phyloP scores from a whole-genome alignment of 371 early-diverging fungal genomes.

The Rhizopus microsporus region DNA sequence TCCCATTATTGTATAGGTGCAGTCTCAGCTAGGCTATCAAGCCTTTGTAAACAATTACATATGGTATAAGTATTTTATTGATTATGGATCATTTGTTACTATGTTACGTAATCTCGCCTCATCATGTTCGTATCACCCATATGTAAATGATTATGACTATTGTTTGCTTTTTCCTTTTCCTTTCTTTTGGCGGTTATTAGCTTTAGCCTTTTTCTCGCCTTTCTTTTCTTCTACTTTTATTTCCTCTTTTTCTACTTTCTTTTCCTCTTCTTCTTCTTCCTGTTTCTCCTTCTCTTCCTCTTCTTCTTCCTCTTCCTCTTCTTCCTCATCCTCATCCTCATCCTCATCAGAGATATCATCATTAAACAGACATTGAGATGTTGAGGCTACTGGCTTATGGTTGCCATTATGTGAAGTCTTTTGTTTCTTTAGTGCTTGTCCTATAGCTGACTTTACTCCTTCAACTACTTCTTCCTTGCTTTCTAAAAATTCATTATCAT shows the following conservation, averaged over 20 bases:
- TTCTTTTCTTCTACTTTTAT: slow-evolving; percentile 20
- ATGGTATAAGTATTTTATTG: too few relatives aligned
- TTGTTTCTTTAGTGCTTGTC: slow-evolving; percentile 42
- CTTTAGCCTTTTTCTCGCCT: slow-evolving; percentile 14
- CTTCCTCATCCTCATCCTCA: slow-evolving; percentile 31
- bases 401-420: slow-evolving; percentile 22
- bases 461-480: slow-evolving; percentile 76
- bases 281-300: slow-evolving; percentile 16
- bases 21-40: too few relatives aligned
- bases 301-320: slow-evolving; percentile 22
- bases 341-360: slow-evolving; percentile 28
- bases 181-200: slow-evolving; percentile 11
- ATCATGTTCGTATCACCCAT: not conserved
- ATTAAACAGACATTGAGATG: slow-evolving; percentile 39
- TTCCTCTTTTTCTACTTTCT: slow-evolving; percentile 21
- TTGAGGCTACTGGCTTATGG: slow-evolving; percentile 16
- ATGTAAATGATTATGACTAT: not conserved
- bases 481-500: slow-evolving; percentile 77
- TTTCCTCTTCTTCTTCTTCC: slow-evolving; percentile 28
- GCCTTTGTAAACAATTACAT: too few relatives aligned
- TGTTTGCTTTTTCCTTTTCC: slow-evolving; percentile 3
- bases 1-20: too few relatives aligned
- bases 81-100: too few relatives aligned
- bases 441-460: slow-evolving; percentile 71
- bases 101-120: too few relatives aligned